These are phyloP conservation scores for Lavandula angustifolia DNA, from an alignment of 257 asterid genomes.

Conservation along the genomic window DNA sequence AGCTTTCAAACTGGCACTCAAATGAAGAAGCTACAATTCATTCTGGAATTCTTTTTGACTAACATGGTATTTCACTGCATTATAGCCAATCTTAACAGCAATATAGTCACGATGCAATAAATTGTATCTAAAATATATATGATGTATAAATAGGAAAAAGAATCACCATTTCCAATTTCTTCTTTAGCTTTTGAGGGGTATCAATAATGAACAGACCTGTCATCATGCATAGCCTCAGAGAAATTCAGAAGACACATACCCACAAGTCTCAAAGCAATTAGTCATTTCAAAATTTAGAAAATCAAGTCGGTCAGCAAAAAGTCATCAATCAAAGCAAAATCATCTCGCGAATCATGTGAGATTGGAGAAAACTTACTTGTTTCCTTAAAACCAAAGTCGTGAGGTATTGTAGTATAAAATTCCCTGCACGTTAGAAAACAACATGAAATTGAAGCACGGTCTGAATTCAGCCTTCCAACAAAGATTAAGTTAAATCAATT, in stretches of 20 bases:
- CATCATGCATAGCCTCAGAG: slow-evolving; percentile 29
- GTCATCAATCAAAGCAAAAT: slow-evolving; percentile 12
- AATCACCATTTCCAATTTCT: slow-evolving; percentile 85
- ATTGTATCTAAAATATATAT: slow-evolving; percentile 18
- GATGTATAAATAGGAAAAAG: slow-evolving; percentile 25
- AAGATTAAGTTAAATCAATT: slow-evolving; percentile 12
- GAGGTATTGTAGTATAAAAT: slow-evolving; percentile 90
- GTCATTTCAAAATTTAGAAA: not conserved
- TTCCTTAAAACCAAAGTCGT: slow-evolving; percentile 83
- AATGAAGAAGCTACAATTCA: slow-evolving; percentile 12
- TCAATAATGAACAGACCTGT: slow-evolving; percentile 87
- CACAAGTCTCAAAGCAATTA: slow-evolving; percentile 9
- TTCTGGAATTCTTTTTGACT: slow-evolving; percentile 2
- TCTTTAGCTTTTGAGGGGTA: slow-evolving; percentile 86
- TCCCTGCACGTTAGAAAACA: slow-evolving; percentile 60
- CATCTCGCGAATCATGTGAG: slow-evolving; percentile 26
- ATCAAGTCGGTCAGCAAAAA: slow-evolving; percentile 10
- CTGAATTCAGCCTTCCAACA: slow-evolving; percentile 12
- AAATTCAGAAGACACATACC: slow-evolving; percentile 29
- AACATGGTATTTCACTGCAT: not conserved
- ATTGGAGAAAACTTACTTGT: slow-evolving; percentile 62
- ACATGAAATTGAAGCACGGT: slow-evolving; percentile 19
- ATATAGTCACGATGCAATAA: slow-evolving; percentile 5
- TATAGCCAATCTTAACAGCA: slow-evolving; percentile 13
- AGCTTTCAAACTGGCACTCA: not conserved